Base-by-base conservation (phyloP, 2,329 filamentous ascomycete species). In the Ceratocystis papillata region DNA sequence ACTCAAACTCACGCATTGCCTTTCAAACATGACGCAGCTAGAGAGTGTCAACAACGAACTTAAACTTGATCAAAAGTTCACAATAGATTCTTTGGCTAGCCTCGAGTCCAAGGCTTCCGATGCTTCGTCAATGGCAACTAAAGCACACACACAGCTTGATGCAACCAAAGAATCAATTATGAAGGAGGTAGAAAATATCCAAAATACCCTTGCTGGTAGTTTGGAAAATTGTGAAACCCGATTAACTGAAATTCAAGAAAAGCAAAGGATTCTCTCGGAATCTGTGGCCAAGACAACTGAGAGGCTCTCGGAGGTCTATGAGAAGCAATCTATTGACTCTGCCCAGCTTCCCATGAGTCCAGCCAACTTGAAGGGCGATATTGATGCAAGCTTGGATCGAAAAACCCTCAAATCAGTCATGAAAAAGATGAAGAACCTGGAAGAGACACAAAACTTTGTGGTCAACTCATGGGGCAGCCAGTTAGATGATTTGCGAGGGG, bases 391-490 rank as follows among this genome's bases (percentile, higher is more conserved):
- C 10, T 22, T 20, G 2, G 48, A 53, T 53, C 48, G 48, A 15
- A 41, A 62, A 12, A 15, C 37, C 7, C 37, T 62, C 8, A 41
- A 62, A 33, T 37, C 20, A 41, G 33, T 62, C 4, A 53, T 55
- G 33, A 62, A 66, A 44, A 62, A 55, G 57, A 28, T 55, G 65
- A 66, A 66, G 41, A 53, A 45, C 44, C 22, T 57, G 37, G 65
- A 66, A n/a, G 65, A 66, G 45, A 66, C 60, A 3, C 45, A 63
- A 12, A 33, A 20, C 10, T 45, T 63, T 60, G 60, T 62, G 22
- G 57, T 62, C 12, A 44, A 45, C 17, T 62, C 65, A n/a, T 62
- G 65, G 65, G 59, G 59, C 22, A 53, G 48, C 15, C 63, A 65
- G 37, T 17, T 65, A 4, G 63, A 65, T 41, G 63, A 65, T 44